A percentile compares a stretch with the other conserved stretches of the same genome.
phyloP scores from a whole-genome alignment of 345 rosid species.

The Iberis pinnata region DNA sequence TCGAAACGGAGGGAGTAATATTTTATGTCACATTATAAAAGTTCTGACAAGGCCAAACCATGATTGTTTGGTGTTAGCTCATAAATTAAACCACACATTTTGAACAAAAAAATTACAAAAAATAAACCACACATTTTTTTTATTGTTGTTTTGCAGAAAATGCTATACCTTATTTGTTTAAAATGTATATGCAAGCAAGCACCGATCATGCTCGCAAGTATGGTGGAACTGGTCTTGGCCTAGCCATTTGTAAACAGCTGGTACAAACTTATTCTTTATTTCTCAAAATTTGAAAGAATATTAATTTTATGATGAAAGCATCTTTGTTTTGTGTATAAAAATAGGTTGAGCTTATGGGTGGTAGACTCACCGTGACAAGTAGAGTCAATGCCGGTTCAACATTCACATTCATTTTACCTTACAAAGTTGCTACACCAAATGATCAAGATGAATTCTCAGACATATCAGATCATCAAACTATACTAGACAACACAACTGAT shows the following conservation, averaged over 20 bases:
- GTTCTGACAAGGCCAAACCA: too few species aligned
- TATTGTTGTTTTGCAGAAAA: conserved; percentile 45
- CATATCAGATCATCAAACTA: conserved; percentile 48
- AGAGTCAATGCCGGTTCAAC: conserved; percentile 72
- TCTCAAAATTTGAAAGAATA: background rate
- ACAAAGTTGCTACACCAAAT: conserved; percentile 48
- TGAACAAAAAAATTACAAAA: too few species aligned
- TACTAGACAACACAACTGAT: conserved; percentile 52
- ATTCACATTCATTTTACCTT: conserved; percentile 81
- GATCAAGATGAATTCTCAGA: conserved; percentile 77
- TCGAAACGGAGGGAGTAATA: too few species aligned
- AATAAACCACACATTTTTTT: too few species aligned
- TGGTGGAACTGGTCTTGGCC: conserved; percentile 96
- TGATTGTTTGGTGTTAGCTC: too few species aligned
- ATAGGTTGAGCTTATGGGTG: conserved; percentile 97
- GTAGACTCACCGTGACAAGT: conserved; percentile 81
- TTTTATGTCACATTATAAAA: too few species aligned
- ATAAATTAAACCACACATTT: too few species aligned
- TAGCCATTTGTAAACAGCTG: conserved; percentile 96
- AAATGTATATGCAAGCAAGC: conserved; percentile 92
- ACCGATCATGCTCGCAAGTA: conserved; percentile 90
- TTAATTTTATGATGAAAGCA: background rate
- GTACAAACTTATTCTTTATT: conserved; percentile 30
- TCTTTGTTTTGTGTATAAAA: conserved; percentile 3
- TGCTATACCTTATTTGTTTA: conserved; percentile 74